These are phyloP conservation scores for Vanrija pseudolonga DNA, from an alignment of 1,284 basidiomycete species.

Conservation along the genomic window DNA sequence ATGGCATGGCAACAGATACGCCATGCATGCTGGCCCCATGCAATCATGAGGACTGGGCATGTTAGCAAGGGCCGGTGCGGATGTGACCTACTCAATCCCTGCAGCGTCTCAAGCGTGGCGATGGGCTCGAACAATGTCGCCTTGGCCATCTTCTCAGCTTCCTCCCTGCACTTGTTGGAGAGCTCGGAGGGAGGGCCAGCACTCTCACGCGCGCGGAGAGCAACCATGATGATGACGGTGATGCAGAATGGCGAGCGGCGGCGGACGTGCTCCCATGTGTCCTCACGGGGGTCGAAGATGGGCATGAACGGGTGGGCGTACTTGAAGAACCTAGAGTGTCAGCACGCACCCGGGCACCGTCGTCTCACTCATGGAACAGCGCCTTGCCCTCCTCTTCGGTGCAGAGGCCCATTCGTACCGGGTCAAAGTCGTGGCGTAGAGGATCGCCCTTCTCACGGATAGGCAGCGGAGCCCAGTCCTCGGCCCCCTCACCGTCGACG, in stretches of 20 bases:
- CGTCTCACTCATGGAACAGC: slow-evolving; percentile 19
- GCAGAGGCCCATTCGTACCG: slow-evolving; percentile 16
- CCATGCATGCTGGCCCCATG: slow-evolving; percentile 22
- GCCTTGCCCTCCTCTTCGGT: slow-evolving; percentile 15
- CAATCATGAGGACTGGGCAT: slow-evolving; percentile 13
- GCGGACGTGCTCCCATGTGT: slow-evolving; percentile 32
- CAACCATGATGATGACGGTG: slow-evolving; percentile 25
- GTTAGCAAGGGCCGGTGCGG: background rate
- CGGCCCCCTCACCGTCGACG: background rate
- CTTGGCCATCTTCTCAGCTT: slow-evolving; percentile 16
- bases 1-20: slow-evolving; percentile 31
- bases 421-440: slow-evolving; percentile 9
- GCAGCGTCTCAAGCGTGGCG: slow-evolving; percentile 24
- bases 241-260: slow-evolving; percentile 28
- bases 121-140: slow-evolving; percentile 29
- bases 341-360: background rate
- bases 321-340: slow-evolving; percentile 23
- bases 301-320: slow-evolving; percentile 30
- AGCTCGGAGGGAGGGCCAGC: slow-evolving; percentile 13
- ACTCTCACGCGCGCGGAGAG: slow-evolving; percentile 9
- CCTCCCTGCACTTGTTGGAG: slow-evolving; percentile 1
- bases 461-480: background rate
- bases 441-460: slow-evolving; percentile 8
- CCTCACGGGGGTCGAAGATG: slow-evolving; percentile 24
- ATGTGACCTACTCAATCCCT: slow-evolving; percentile 18